phyloP scores from a whole-genome alignment of 768 basidiomycete species.

The Trametes cubensis region DNA sequence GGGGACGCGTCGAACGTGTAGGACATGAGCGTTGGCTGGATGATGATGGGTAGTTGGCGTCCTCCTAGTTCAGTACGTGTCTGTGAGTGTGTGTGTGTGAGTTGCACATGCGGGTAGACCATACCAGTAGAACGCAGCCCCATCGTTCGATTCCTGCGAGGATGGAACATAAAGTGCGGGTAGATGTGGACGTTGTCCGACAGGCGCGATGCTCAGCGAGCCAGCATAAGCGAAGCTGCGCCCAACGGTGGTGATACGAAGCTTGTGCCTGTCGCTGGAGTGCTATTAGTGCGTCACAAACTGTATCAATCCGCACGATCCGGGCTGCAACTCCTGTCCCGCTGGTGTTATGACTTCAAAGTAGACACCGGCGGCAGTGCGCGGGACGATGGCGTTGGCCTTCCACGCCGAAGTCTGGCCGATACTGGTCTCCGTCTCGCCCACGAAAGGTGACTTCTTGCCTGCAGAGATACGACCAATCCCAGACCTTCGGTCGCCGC shows the following conservation, averaged over 20 bases:
- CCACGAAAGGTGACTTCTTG: constrained; percentile 95
- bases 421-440: constrained; percentile 98
- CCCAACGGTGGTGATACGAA: constrained; percentile 97
- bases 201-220: constrained; percentile 90
- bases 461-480: constrained; percentile 95
- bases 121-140: constrained; percentile 96
- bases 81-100: constrained; percentile 42
- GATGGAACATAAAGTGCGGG: constrained; percentile 99
- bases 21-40: constrained; percentile 98
- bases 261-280: constrained; percentile 88
- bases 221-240: constrained; percentile 97
- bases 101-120: constrained; percentile 26
- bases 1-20: constrained; percentile 92
- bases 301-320: constrained; percentile 92
- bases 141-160: constrained; percentile 95
- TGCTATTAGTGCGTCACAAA: constrained; percentile 99
- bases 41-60: constrained; percentile 99
- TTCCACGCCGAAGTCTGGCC: constrained; percentile 99
- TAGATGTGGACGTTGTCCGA: constrained; percentile 98
- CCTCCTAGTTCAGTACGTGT: constrained; percentile 94
- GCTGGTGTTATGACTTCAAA: constrained; percentile 99
- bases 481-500: constrained; percentile 97
- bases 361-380: constrained; percentile 88
- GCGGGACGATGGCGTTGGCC: constrained; percentile 87
- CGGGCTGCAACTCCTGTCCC: constrained; percentile 86